Evolutionary conservation across 2,329 filamentous ascomycete genomes (phyloP), one percentile per base, ranked within the genome.

Genomic region (Fusarium poae): DNA sequence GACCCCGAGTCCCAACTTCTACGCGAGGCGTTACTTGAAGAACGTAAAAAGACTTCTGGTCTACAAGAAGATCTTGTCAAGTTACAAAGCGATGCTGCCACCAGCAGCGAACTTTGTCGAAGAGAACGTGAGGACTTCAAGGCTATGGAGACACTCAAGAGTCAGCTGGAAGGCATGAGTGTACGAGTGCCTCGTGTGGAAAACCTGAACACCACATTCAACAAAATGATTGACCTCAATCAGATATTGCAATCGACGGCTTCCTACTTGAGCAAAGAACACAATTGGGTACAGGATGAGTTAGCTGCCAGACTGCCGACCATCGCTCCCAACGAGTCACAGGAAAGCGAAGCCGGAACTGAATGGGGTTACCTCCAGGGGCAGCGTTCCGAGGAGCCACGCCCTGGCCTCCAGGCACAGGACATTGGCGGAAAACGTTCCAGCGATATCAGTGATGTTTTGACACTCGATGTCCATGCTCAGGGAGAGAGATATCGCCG

Each of bases 91-190:
- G 63, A 74, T 46, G 64, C 70, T 6, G 57, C 62, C 21, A 57
- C 59, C 18, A 70, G 60, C 9, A 49, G 63, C 18, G 44, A 66
- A 20, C 65, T 78, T 18, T 71, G 65, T 9, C 56, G 70, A 10
- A 71, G 68, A 50, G 78, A 77, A 74, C 61, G 54, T 20, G 68
- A 70, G 23, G 77, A 79, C 27, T 72, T 78, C n/a, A 32, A 70
- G 42, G 60, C 67, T 8, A 70, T 79, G 8, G 72, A 74, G 23
- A 42, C 50, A 3, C 37, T 78, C 34, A 75, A 72, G 53, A 40
- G 35, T 30, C 71, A 76, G 27, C 46, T 79, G 11, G 70, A 71
- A 40, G 59, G 49, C 7, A 59, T 78, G 23, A 67, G 72, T 29
- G 53, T 67, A 8, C 62, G 68, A 30, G 48, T 75, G 18, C 72